phyloP scores from a whole-genome alignment of 2,329 filamentous ascomycete species.

The Venturia aucupariae region DNA sequence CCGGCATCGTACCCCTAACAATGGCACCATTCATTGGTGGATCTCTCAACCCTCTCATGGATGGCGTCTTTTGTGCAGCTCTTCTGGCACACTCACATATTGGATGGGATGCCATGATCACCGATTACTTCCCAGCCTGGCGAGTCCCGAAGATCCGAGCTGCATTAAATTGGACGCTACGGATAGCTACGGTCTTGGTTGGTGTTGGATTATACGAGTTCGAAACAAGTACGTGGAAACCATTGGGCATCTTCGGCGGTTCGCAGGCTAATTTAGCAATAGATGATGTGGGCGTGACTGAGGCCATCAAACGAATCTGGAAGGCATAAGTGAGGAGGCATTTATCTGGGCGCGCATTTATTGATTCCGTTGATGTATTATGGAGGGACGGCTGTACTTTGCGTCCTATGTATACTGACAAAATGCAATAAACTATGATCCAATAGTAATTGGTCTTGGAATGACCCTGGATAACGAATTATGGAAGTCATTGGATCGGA shows the following conservation, averaged over 20 bases:
- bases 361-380: background rate
- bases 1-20: slow-evolving; percentile 74
- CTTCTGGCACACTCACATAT: slow-evolving; percentile 91
- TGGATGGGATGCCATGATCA: slow-evolving; percentile 80
- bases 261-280: slow-evolving; percentile 4
- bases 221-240: slow-evolving; percentile 58
- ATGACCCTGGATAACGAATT: background rate
- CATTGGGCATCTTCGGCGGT: background rate
- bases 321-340: slow-evolving; percentile 8
- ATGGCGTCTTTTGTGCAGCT: slow-evolving; percentile 74
- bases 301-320: slow-evolving; percentile 14
- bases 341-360: background rate
- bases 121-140: slow-evolving; percentile 78
- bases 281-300: slow-evolving; percentile 15
- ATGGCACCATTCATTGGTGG: slow-evolving; percentile 87
- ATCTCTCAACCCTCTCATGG: slow-evolving; percentile 78
- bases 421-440: background rate
- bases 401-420: slow-evolving; percentile 4
- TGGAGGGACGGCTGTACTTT: background rate
- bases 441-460: background rate
- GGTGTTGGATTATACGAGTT: slow-evolving; percentile 94
- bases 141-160: slow-evolving; percentile 60
- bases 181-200: slow-evolving; percentile 67
- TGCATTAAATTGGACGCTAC: slow-evolving; percentile 67
- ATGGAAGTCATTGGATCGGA: background rate